phyloP scores from a whole-genome alignment of 2,329 filamentous ascomycete genomes.

The Aspergillus terreus region DNA sequence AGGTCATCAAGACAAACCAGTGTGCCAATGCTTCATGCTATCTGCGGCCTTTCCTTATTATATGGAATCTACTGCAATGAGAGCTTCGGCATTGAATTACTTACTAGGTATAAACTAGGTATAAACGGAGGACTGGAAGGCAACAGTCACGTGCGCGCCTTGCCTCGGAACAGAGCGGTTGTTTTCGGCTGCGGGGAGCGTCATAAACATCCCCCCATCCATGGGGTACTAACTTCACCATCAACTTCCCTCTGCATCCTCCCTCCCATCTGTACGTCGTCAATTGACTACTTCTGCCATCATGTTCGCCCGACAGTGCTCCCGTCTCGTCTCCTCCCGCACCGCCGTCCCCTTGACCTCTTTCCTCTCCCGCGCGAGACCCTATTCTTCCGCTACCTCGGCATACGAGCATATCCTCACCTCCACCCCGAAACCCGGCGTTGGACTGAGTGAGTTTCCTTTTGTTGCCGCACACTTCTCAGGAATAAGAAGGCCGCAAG shows the following conservation, averaged over 20 bases:
- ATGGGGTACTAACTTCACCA: neutral
- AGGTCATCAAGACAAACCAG: too few relatives aligned
- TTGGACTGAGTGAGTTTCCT: slow-evolving; percentile 69
- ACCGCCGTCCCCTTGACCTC: slow-evolving; percentile 37
- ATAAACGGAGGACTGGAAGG: too few relatives aligned
- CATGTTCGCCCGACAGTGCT: slow-evolving; percentile 46
- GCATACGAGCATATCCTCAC: slow-evolving; percentile 79
- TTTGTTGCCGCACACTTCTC: neutral
- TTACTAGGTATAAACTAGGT: too few relatives aligned
- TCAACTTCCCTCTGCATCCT: neutral
- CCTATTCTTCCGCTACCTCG: slow-evolving; percentile 41
- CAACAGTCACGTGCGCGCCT: neutral
- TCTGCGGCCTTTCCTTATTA: too few relatives aligned
- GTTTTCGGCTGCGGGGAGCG: slow-evolving; percentile 17
- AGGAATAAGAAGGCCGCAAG: neutral
- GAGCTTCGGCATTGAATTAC: too few relatives aligned
- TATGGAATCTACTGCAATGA: too few relatives aligned
- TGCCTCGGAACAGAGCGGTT: slow-evolving; percentile 13
- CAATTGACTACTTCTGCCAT: slow-evolving; percentile 8
- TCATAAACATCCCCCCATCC: slow-evolving; percentile 3
- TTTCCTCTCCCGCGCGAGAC: slow-evolving; percentile 32
- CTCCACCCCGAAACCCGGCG: slow-evolving; percentile 79
- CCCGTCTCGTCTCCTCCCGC: slow-evolving; percentile 60
- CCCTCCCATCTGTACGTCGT: neutral
- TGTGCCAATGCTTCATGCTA: too few relatives aligned